Percentiles rank a stretch among this genome's conserved stretches.
Evolutionary conservation across 2,329 filamentous ascomycete genomes (phyloP).

Genomic region (Coniochaeta ligniaria): DNA sequence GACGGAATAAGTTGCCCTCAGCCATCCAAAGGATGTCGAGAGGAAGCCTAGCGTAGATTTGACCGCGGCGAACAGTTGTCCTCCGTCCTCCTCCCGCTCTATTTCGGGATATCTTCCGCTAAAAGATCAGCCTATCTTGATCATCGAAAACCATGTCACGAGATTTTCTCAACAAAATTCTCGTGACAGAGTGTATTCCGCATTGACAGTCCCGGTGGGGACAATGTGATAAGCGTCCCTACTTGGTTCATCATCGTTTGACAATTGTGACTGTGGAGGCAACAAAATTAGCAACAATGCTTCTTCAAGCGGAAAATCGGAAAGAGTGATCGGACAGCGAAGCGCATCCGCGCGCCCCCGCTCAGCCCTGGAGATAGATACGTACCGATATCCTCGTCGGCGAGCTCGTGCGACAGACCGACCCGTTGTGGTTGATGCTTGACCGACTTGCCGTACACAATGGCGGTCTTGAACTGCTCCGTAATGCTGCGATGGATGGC

Average conservation of each 20-base stretch:
- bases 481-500: slow-evolving; percentile 93
- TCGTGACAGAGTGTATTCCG: background rate
- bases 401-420: slow-evolving; percentile 82
- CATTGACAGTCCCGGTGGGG: slow-evolving; percentile 9
- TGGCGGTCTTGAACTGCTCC: slow-evolving; percentile 89
- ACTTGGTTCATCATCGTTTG: slow-evolving; percentile 48
- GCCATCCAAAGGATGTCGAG: background rate
- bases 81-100: background rate
- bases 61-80: background rate
- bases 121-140: background rate
- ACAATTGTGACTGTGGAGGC: slow-evolving; percentile 52
- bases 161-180: background rate
- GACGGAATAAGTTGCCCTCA: background rate
- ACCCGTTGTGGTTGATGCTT: slow-evolving; percentile 98
- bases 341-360: background rate
- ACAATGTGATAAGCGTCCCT: slow-evolving; percentile 13
- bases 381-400: slow-evolving; percentile 94
- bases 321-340: background rate
- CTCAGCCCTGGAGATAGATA: slow-evolving; percentile 10
- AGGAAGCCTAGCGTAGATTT: background rate
- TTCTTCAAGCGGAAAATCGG: background rate
- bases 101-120: background rate
- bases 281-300: slow-evolving; percentile 15
- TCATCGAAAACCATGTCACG: background rate
- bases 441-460: slow-evolving; percentile 96